phyloP scores from a whole-genome alignment of 768 basidiomycete genomes.

The Kwoniella dejecticola region DNA sequence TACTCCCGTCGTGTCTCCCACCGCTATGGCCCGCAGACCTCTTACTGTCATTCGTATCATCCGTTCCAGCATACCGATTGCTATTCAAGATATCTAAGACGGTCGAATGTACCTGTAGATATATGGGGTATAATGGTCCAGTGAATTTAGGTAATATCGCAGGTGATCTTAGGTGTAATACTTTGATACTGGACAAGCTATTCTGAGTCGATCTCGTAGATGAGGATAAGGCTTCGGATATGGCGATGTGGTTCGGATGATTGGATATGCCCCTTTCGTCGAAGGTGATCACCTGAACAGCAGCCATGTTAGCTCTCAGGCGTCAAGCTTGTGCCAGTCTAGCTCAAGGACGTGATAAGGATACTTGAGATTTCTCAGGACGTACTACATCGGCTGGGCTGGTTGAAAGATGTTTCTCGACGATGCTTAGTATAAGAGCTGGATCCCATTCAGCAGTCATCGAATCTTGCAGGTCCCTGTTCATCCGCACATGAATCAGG shows the following conservation, averaged over 20 bases:
- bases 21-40: no score
- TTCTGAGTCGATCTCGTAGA: no score
- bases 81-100: not conserved
- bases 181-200: conserved; percentile 42
- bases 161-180: conserved; percentile 32
- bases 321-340: no score
- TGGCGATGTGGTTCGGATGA: conserved; percentile 82
- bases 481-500: not conserved
- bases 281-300: conserved; percentile 78
- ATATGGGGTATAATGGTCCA: conserved; percentile 30
- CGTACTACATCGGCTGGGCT: conserved; percentile 68
- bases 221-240: conserved; percentile 64
- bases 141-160: conserved; percentile 41
- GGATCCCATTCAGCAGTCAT: conserved; percentile 61
- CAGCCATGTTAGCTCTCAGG: no score
- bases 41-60: not conserved
- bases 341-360: not conserved
- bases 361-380: conserved; percentile 14
- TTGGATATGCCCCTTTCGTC: conserved; percentile 74
- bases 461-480: conserved; percentile 19
- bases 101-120: not conserved
- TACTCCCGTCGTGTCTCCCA: not conserved
- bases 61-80: not conserved
- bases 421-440: conserved; percentile 55
- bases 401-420: conserved; percentile 64